Percentiles rank a stretch among this genome's conserved stretches.
Evolutionary conservation across 805 yeast genomes (phyloP).

Genomic region (Suhomyces prunicola): DNA sequence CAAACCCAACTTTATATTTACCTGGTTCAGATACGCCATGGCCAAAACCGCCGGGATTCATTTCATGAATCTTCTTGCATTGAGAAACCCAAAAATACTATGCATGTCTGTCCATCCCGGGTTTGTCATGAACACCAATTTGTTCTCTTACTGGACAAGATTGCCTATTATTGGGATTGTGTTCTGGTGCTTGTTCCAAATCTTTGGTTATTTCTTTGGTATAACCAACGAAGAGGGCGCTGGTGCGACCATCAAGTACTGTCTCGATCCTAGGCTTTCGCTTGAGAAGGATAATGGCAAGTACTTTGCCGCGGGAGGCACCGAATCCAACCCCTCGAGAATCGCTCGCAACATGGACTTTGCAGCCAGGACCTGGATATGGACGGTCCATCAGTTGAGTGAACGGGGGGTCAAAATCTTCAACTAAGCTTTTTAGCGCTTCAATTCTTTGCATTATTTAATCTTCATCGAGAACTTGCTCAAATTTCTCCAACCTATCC

Average conservation of each 20-base stretch:
- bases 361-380: constrained; percentile 72
- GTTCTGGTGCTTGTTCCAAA: constrained; percentile 68
- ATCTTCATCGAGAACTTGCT: not conserved
- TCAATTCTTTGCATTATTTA: not conserved
- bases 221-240: constrained; percentile 71
- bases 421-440: constrained; percentile 5
- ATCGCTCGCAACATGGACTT: constrained; percentile 55
- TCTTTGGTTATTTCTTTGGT: constrained; percentile 68
- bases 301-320: constrained; percentile 62
- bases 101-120: constrained; percentile 80
- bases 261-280: constrained; percentile 50
- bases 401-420: constrained; percentile 41
- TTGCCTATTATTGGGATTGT: constrained; percentile 73
- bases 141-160: constrained; percentile 74
- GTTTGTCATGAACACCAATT: constrained; percentile 75
- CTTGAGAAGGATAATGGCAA: constrained; percentile 63
- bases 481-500: constrained; percentile 2
- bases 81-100: constrained; percentile 61
- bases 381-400: constrained; percentile 64
- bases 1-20: constrained; percentile 64
- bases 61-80: constrained; percentile 59
- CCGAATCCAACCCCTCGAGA: constrained; percentile 51
- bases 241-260: constrained; percentile 59
- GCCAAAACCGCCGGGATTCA: constrained; percentile 81
- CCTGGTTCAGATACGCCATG: constrained; percentile 74